A percentile compares a stretch with the other conserved stretches of the same genome.
Conservation (phyloP, 1,284 basidiomycete genomes). For the Ceratobasidium sp. region DNA sequence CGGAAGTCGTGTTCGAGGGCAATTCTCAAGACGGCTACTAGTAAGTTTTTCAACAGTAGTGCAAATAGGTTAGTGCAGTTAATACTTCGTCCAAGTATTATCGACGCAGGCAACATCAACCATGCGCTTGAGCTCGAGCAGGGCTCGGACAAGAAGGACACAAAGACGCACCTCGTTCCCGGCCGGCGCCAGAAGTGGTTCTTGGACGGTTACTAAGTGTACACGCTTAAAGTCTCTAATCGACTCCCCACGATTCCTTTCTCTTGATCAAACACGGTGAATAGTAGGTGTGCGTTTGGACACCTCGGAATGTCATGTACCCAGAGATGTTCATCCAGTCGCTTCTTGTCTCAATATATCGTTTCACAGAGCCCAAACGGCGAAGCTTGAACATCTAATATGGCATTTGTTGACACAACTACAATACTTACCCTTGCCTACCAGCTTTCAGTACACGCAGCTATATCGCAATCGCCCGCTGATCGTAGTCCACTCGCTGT, state of each 20-base stretch:
- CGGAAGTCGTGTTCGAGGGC: background rate
- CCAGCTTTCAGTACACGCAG: constrained; percentile 4
- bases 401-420: too few relatives aligned
- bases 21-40: background rate
- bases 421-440: too few relatives aligned
- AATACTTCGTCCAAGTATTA: background rate
- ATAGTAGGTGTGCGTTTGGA: too few relatives aligned
- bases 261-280: too few relatives aligned
- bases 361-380: too few relatives aligned
- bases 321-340: too few relatives aligned
- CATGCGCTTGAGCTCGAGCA: background rate
- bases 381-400: too few relatives aligned
- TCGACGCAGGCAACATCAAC: background rate
- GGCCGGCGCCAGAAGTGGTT: background rate
- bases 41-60: background rate
- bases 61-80: background rate
- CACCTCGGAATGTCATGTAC: too few relatives aligned
- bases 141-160: background rate
- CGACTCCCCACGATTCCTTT: too few relatives aligned
- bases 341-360: too few relatives aligned
- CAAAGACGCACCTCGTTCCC: background rate
- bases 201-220: background rate
- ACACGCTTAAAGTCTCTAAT: too few relatives aligned
- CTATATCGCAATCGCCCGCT: background rate
- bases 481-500: background rate